Evolutionary conservation across 1,139 yeast species (phyloP).

Genomic region (Geotrichum aggregatum): DNA sequence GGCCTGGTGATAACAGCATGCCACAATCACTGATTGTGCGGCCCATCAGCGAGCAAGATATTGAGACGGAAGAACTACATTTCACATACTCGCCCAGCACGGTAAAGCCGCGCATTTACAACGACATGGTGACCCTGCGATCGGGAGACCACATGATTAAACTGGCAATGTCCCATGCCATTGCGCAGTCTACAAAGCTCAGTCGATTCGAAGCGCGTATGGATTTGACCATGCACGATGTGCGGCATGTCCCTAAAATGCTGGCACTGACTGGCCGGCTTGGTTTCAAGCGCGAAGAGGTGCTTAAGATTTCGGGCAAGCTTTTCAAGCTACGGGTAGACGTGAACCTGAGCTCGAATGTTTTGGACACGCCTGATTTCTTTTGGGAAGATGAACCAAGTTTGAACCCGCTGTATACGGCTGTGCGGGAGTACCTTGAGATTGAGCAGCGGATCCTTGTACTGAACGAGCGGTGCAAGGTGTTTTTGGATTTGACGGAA

Average conservation of each 20-base stretch:
- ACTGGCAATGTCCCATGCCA: constrained; percentile 90
- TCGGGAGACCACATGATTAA: constrained; percentile 92
- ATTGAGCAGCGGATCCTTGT: constrained; percentile 93
- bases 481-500: constrained; percentile 87
- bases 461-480: constrained; percentile 87
- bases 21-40: constrained; percentile 51
- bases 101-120: constrained; percentile 83
- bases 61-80: constrained; percentile 92
- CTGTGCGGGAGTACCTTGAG: constrained; percentile 87
- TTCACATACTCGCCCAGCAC: constrained; percentile 82
- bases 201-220: constrained; percentile 89
- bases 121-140: constrained; percentile 87
- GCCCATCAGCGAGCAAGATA: constrained; percentile 82
- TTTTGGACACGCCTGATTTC: constrained; percentile 90
- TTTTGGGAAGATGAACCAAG: constrained; percentile 98
- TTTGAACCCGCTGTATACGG: constrained; percentile 82
- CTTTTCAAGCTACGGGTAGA: constrained; percentile 86
- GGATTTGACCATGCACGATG: constrained; percentile 77
- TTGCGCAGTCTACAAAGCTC: constrained; percentile 91
- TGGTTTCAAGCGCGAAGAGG: constrained; percentile 72
- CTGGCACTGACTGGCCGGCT: constrained; percentile 84
- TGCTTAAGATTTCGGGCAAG: constrained; percentile 85
- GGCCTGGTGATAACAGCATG: not conserved
- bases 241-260: constrained; percentile 81
- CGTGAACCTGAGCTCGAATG: constrained; percentile 84